Base-by-base conservation (phyloP, 495 filamentous ascomycete genomes). In the Terfezia boudieri region DNA sequence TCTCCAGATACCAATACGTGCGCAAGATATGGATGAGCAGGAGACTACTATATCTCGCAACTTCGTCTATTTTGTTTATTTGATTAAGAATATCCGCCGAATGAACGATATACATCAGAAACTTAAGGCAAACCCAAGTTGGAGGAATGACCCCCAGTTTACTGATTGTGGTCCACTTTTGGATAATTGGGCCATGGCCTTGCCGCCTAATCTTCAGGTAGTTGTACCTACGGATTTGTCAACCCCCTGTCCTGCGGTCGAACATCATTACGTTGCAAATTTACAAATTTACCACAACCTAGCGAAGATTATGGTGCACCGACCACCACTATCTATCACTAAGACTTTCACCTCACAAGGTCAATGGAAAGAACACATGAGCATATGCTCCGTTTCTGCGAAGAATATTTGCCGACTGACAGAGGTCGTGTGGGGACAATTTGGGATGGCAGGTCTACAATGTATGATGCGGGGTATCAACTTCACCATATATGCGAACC, bases 401-500 rank as follows among this genome's bases (percentile, higher is more conserved):
- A 93, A 92, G 68, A 77, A 73, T 57, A 76, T 98, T 23, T 94
- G 90, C 69, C 78, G 84, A 57, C 67, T 96, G n/a, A 85, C 94
- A 64, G 90, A 96, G 69, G 82, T 79, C 10, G 79, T 96, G 56
- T 62, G 92, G 50, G 71, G 80, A 53, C 73, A 76, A 1, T 93
- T 82, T 65, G 86, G 87, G 1, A 68, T 94, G 49, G 74, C 76
- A 49, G 92, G 90, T 1, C 71, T 96, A 2, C 74, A 88, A 56
- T 92, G 81, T 71, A 96, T 98, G 90, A 80, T 86, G 64, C 74
- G 90, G 58, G 90, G 90, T 37, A 85, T 95, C 61, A 94, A 86
- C 69, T 95, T 94, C 65, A 86, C 87, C 20, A 92, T 98, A 20
- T 98, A 98, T 62, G 78, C 79, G 46, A 75, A 94, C 32, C 71